Conservation (phyloP, 2,329 filamentous ascomycete species). For the Colletotrichum viniferum region DNA sequence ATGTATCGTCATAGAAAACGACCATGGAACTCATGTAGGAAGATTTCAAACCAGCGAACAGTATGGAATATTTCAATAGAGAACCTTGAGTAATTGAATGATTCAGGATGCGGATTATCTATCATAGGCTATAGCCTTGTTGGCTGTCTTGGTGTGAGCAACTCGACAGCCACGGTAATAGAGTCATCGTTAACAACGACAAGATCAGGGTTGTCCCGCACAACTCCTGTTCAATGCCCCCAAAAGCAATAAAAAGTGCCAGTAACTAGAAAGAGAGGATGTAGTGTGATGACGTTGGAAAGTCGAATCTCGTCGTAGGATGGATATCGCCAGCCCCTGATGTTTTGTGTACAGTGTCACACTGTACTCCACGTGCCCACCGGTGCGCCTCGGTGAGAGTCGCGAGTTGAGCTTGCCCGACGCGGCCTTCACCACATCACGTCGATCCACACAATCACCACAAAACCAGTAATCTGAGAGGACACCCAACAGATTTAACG, state of each 20-base stretch:
- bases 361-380: background rate
- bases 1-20: no score
- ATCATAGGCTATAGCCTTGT: background rate
- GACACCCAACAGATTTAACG: background rate
- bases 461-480: background rate
- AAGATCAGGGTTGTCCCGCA: background rate
- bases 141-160: background rate
- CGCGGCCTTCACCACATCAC: background rate
- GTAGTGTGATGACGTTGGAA: background rate
- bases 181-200: background rate
- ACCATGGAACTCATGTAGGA: background rate
- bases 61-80: background rate
- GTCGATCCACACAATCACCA: background rate
- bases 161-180: background rate
- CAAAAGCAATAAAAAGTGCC: background rate
- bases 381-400: background rate
- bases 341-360: background rate
- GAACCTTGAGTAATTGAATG: background rate
- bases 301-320: background rate
- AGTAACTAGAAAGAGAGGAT: background rate
- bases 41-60: background rate
- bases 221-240: background rate
- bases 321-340: background rate
- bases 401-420: background rate
- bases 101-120: background rate